Evolutionary conservation across 306 rosid genomes (phyloP), one percentile per base, ranked within the genome.

Genomic region (Erythrophleum fordii): DNA sequence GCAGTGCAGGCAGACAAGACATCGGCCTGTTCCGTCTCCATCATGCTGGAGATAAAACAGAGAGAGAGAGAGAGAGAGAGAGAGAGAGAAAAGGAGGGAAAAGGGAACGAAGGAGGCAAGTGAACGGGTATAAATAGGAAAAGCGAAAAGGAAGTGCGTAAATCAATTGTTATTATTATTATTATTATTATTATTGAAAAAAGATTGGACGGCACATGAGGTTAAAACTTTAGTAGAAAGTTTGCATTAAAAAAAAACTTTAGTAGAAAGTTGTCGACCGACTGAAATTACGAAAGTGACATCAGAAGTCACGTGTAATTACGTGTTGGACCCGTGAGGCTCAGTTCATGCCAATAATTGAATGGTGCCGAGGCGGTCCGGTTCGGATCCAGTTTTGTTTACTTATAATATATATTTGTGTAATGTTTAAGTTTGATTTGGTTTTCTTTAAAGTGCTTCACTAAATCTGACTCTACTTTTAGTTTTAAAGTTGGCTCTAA

Each of bases 131-230:
- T 89, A 82, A 61, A 89, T 86, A 82, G 86, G 72, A 11, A 28
- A 58, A 44, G 45, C 49, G 22, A 23, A 73, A 29, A 65, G 17
- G 0, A 62, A 20, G 53, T 74, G 22, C 82, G 85, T 59, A 29
- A 34, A 60, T 42, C 18, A 17, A 3, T 51, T 48, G 0, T 8
- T 37, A 34, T 11, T 11, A 11, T 18, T 55, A n/a, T n/a, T n/a
- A n/a, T n/a, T n/a, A n/a, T n/a, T n/a, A n/a, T n/a, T n/a, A n/a
- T n/a, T n/a, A n/a, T n/a, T n/a, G n/a, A n/a, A 55, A 37, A 20
- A 67, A n/a, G 10, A 45, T 74, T 78, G 92, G 87, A 64, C 88
- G 88, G 89, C 94, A 86, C 86, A 81, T 82, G 85, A 73, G 71
- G 89, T 77, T 83, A 83, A 86, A 82, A 78, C 72, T 56, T 23